Evolutionary conservation across 2,329 filamentous ascomycete species (phyloP), one percentile per base, ranked within the genome.

Genomic region (Epichloe coenophiala): DNA sequence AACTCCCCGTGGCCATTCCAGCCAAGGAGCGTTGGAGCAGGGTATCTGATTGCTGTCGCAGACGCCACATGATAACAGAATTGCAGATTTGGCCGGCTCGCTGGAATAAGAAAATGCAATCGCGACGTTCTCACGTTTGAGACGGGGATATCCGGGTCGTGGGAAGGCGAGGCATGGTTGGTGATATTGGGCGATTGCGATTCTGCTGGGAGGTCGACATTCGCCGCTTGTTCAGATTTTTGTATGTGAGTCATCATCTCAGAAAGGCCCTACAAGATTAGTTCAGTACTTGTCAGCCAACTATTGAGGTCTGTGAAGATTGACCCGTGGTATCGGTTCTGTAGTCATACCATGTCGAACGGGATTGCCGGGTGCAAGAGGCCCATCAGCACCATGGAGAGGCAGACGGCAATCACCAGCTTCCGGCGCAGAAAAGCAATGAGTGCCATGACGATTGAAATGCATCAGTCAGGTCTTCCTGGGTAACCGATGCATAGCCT

Each of bases 31-130:
- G 59, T 57, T 5, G 68, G 67, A 4, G 63, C 61, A 1, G 68
- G 68, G 49, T 65, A 70, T 31, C 65, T 60, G 53, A 64, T 69
- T 27, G 59, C 64, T 2, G 61, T 60, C 17, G 66, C 62, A 2
- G 69, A 71, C 1, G 64, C 60, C 9, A 71, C 52, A 49, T 67
- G 63, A 56, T 64, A 66, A 56, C 69, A 72, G 41, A 70, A 57
- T 17, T 63, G 59, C 6, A 64, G 53, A 48, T 67, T 70, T n/a
- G 63, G 49, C 2, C 54, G 50, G 53, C 65, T 69, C 40, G 67
- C 68, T 11, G 68, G 66, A 13, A 70, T 58, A 21, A 70, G 51
- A 48, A 66, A 69, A 52, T 70, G 68, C 31, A 70, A 59, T 45
- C 56, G 56, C 13, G 66, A 66, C 4, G 57, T 63, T 48, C 54